These are phyloP conservation scores for Magnolia changhungtana DNA, from an alignment of 164 flowering plant genomes.

Conservation along the genomic window DNA sequence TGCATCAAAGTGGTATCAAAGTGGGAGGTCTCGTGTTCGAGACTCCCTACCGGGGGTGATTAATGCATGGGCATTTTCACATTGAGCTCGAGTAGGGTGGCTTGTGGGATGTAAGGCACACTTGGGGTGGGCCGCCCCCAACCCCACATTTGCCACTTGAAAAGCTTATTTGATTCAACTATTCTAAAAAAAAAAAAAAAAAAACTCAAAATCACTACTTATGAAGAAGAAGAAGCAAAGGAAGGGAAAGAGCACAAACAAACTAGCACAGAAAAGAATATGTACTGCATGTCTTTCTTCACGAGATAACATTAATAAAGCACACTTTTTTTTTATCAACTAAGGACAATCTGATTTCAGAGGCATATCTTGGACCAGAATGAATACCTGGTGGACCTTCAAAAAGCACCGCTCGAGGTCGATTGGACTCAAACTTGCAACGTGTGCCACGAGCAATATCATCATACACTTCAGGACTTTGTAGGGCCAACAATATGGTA, in stretches of 20 bases:
- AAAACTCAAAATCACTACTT: too few relatives aligned
- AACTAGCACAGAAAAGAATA: background rate
- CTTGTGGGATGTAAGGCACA: too few relatives aligned
- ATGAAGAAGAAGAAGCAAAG: too few relatives aligned
- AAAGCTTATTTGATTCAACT: too few relatives aligned
- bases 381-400: constrained; percentile 97
- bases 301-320: background rate
- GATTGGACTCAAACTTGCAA: constrained; percentile 83
- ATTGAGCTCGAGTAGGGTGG: too few relatives aligned
- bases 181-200: too few relatives aligned
- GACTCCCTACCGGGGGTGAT: too few relatives aligned
- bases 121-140: too few relatives aligned
- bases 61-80: too few relatives aligned
- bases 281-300: background rate
- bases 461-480: constrained; percentile 87
- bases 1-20: too few relatives aligned
- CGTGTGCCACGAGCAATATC: constrained; percentile 94
- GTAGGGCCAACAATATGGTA: constrained; percentile 72
- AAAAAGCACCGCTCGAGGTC: constrained; percentile 96
- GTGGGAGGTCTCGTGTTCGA: too few relatives aligned
- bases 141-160: too few relatives aligned
- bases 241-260: background rate
- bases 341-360: background rate
- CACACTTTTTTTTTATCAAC: background rate
- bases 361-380: background rate